phyloP scores from a whole-genome alignment of 805 yeast species.

The Clavispora vitiphila region DNA sequence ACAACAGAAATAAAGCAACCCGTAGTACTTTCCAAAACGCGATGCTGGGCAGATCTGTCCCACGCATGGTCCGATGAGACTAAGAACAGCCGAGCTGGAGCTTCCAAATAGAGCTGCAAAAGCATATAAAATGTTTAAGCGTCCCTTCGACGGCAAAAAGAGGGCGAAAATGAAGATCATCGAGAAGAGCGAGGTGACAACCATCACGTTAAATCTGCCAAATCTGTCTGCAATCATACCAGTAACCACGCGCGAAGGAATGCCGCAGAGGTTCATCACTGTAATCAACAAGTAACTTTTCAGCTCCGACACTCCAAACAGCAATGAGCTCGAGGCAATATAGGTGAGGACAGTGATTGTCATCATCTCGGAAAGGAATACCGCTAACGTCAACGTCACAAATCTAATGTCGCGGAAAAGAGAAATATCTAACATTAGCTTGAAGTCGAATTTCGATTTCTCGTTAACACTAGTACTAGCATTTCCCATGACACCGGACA shows the following conservation, averaged over 20 bases:
- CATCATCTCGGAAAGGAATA: constrained; percentile 42
- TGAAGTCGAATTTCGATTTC: background rate
- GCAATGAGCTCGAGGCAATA: constrained; percentile 49
- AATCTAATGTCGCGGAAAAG: constrained; percentile 41
- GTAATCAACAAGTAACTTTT: constrained; percentile 45
- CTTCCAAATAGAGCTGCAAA: constrained; percentile 3
- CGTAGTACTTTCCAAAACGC: constrained; percentile 3
- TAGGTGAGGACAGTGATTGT: constrained; percentile 45
- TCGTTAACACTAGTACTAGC: background rate
- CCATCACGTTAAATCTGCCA: constrained; percentile 51
- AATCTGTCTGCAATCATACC: constrained; percentile 28
- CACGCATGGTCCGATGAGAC: constrained; percentile 5
- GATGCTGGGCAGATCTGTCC: constrained; percentile 7
- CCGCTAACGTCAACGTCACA: constrained; percentile 37
- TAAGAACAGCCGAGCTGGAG: constrained; percentile 3
- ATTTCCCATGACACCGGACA: background rate
- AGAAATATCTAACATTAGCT: constrained; percentile 21
- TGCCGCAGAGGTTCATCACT: constrained; percentile 43
- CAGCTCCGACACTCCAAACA: constrained; percentile 40
- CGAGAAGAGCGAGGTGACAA: constrained; percentile 27
- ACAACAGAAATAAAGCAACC: constrained; percentile 5
- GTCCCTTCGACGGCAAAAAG: constrained; percentile 25
- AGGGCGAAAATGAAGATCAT: constrained; percentile 27
- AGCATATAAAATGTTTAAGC: constrained; percentile 4
- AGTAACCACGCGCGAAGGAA: constrained; percentile 30